Conservation (phyloP, 2,329 filamentous ascomycete species). For the Sclerotinia subarctica region DNA sequence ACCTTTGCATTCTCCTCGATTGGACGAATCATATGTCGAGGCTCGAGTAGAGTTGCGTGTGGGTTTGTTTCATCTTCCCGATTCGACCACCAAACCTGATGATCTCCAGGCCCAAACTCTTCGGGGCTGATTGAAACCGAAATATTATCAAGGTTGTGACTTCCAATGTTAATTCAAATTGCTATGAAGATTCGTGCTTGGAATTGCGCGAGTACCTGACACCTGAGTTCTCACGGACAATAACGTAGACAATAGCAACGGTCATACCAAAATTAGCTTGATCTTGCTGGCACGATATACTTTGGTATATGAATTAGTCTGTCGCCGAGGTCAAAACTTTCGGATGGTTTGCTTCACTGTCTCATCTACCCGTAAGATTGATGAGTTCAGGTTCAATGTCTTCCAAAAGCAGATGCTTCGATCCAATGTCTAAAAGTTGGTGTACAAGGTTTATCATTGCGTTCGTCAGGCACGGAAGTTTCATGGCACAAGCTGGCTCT, state of each 20-base stretch:
- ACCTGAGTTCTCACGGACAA: neutral
- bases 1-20: neutral
- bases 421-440: constrained; percentile 1
- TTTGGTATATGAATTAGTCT: neutral
- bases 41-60: neutral
- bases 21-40: neutral
- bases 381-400: neutral
- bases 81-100: neutral
- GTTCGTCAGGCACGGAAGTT: neutral
- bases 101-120: neutral
- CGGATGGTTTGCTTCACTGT: constrained; percentile 2
- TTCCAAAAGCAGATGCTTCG: neutral
- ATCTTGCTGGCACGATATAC: neutral
- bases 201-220: neutral
- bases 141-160: neutral
- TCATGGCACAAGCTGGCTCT: constrained; percentile 6
- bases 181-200: constrained; percentile 4
- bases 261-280: neutral
- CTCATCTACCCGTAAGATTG: constrained; percentile 7
- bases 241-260: neutral
- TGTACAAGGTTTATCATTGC: constrained; percentile 13
- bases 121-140: too few relatives aligned
- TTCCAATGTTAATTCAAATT: constrained; percentile 1
- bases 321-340: constrained; percentile 6
- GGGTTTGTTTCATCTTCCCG: constrained; percentile 3